Evolutionary conservation across 768 basidiomycete species (phyloP).

Genomic region (Auriculariales sp.): DNA sequence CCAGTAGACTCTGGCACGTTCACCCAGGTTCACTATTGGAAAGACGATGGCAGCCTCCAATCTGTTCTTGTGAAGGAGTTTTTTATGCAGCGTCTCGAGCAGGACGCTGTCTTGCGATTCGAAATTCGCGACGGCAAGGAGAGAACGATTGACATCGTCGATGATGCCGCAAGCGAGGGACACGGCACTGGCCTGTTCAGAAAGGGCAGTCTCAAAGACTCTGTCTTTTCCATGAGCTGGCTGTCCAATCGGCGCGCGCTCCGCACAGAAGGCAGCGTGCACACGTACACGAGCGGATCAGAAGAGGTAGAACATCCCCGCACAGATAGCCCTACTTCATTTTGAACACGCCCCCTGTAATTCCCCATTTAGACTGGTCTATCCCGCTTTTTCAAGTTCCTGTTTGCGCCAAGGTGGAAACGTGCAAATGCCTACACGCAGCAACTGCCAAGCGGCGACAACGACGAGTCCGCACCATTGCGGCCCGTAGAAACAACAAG

Average conservation of each 20-base stretch:
- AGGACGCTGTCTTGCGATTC: conserved; percentile 1
- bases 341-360: neutral
- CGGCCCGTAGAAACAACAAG: too few species aligned
- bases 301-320: neutral
- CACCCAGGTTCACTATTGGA: conserved; percentile 4
- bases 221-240: neutral
- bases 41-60: conserved; percentile 5
- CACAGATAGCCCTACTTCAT: neutral
- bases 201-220: neutral
- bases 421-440: neutral
- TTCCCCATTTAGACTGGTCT: neutral
- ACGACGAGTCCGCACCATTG: neutral
- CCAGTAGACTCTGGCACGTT: conserved; percentile 2
- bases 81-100: neutral
- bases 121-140: conserved; percentile 5
- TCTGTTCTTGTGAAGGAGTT: conserved; percentile 6
- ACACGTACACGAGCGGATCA: too few species aligned
- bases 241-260: neutral
- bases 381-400: neutral
- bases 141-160: neutral
- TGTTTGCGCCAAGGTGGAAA: too few species aligned
- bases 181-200: neutral
- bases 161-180: neutral
- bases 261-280: too few species aligned
- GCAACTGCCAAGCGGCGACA: neutral